Conservation (phyloP, 2,329 filamentous ascomycete species). For the Parasarocladium wereldwijsianum region DNA sequence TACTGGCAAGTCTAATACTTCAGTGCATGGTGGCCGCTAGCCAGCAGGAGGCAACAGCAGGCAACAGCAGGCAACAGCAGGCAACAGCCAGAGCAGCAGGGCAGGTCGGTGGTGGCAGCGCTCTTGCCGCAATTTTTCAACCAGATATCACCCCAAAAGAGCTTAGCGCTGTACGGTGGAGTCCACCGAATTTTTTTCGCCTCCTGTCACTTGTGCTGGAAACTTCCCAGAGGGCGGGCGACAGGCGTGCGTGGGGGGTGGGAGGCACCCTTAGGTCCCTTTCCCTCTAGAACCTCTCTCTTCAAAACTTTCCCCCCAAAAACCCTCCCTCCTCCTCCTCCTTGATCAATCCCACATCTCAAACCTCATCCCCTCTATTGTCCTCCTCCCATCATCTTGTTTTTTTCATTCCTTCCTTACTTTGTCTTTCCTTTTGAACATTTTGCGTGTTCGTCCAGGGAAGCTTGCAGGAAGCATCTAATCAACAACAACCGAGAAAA, state of each 20-base stretch:
- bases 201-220: slow-evolving; percentile 2
- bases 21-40: too few species aligned
- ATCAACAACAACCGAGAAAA: slow-evolving; percentile 11
- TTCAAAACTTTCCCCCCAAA: slow-evolving; percentile 15
- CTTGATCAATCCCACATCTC: slow-evolving; percentile 12
- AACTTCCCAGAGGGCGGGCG: slow-evolving; percentile 1
- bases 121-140: too few species aligned
- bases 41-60: too few species aligned
- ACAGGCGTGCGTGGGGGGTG: too few species aligned
- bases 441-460: slow-evolving; percentile 26
- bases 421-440: slow-evolving; percentile 32
- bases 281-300: slow-evolving; percentile 6
- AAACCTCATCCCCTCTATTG: slow-evolving; percentile 8
- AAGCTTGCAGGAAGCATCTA: slow-evolving; percentile 7
- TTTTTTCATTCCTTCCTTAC: too few species aligned
- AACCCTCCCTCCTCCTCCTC: slow-evolving; percentile 16
- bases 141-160: too few species aligned
- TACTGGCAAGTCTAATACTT: too few species aligned
- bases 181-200: slow-evolving; percentile 8
- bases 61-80: too few species aligned
- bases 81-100: too few species aligned
- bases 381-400: slow-evolving; percentile 21
- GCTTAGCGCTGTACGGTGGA: too few species aligned
- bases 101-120: too few species aligned
- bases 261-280: slow-evolving; percentile 5